A percentile compares a stretch with the other conserved stretches of the same genome.
Conservation (phyloP, 164 flowering plant species). For the Berberis vulgaris region DNA sequence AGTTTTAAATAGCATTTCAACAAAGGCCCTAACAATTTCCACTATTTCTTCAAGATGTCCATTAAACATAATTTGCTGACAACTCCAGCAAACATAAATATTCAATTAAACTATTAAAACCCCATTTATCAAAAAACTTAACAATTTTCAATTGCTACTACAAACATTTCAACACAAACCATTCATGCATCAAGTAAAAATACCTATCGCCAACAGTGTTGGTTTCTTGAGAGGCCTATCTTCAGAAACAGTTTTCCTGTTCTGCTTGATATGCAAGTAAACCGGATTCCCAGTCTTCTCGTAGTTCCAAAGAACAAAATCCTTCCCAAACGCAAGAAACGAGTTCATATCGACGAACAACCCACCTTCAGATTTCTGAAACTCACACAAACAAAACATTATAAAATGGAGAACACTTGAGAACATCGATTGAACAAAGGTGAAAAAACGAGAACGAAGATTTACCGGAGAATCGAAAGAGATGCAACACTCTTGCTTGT, state of each 20-base stretch:
- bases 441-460: not conserved
- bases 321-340: constrained; percentile 88
- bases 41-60: too few relatives aligned
- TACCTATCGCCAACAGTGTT: constrained; percentile 86
- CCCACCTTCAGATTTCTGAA: constrained; percentile 90
- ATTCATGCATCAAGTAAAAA: not conserved
- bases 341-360: constrained; percentile 74
- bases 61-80: too few relatives aligned
- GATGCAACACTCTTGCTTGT: constrained; percentile 94
- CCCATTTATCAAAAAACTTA: too few relatives aligned
- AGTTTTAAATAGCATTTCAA: too few relatives aligned
- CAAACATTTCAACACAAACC: not conserved
- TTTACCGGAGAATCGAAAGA: constrained; percentile 84
- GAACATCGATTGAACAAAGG: not conserved
- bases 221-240: constrained; percentile 94
- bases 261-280: constrained; percentile 77
- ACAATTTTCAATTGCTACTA: too few relatives aligned
- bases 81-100: too few relatives aligned
- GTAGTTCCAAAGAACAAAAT: constrained; percentile 72
- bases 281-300: constrained; percentile 88
- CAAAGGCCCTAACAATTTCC: too few relatives aligned
- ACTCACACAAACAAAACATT: constrained; percentile 4
- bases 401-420: constrained; percentile 2
- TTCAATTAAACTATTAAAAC: too few relatives aligned
- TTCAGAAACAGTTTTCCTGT: constrained; percentile 53